phyloP scores from a whole-genome alignment of 2,329 filamentous ascomycete genomes.

The Lachnellula cervina region DNA sequence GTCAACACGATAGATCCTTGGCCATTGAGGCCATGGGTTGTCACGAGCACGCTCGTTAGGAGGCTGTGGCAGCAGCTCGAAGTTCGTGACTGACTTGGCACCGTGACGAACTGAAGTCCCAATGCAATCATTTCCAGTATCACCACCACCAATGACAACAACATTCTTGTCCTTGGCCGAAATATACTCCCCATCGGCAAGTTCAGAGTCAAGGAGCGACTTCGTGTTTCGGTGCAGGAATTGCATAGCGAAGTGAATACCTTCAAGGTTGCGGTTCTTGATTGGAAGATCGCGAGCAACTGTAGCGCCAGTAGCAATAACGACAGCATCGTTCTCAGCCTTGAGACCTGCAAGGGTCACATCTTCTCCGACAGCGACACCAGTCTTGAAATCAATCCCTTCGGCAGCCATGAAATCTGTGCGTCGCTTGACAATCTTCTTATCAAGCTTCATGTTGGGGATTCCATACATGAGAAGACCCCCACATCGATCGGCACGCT shows the following conservation, averaged over 20 bases:
- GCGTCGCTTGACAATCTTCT: conserved; percentile 91
- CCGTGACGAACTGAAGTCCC: conserved; percentile 94
- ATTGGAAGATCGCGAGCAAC: conserved; percentile 91
- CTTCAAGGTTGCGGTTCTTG: conserved; percentile 79
- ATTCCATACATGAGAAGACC: conserved; percentile 98
- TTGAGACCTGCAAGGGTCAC: conserved; percentile 67
- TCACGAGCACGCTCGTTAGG: conserved; percentile 84
- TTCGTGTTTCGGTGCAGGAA: conserved; percentile 98
- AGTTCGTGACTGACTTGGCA: conserved; percentile 93
- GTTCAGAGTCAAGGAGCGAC: conserved; percentile 86
- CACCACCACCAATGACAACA: conserved; percentile 93
- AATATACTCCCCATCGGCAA: conserved; percentile 80
- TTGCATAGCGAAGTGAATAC: conserved; percentile 95
- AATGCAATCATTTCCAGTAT: conserved; percentile 97
- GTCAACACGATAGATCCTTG: conserved; percentile 95
- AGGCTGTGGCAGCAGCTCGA: conserved; percentile 90
- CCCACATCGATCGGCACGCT: conserved; percentile 84
- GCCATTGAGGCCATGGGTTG: conserved; percentile 99
- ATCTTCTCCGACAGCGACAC: conserved; percentile 72
- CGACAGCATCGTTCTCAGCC: conserved; percentile 71
- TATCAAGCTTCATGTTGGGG: conserved; percentile 99
- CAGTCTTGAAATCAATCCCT: conserved; percentile 76
- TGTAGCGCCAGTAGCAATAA: conserved; percentile 89
- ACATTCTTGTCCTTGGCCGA: conserved; percentile 95
- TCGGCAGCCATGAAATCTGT: conserved; percentile 93